These are phyloP conservation scores for Saururus chinensis DNA, from an alignment of 164 flowering plant genomes.

Conservation along the genomic window DNA sequence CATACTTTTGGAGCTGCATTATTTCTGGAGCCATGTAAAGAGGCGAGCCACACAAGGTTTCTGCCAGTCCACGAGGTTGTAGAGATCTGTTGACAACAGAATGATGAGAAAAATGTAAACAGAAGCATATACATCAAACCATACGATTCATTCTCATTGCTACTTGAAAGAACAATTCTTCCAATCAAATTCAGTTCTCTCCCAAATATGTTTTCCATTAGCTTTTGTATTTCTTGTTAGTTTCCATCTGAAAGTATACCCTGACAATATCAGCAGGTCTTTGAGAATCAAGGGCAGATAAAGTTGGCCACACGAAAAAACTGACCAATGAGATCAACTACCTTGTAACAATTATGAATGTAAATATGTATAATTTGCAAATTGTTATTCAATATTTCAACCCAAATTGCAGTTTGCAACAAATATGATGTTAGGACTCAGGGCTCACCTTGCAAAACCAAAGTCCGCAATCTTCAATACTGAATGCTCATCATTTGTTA, in stretches of 20 bases:
- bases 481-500: constrained; percentile 45
- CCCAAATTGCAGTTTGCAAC: neutral
- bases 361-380: neutral
- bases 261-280: too few species aligned
- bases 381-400: too few species aligned
- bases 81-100: constrained; percentile 54
- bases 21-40: constrained; percentile 99
- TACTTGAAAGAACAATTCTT: neutral
- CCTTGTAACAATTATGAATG: too few species aligned
- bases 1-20: constrained; percentile 96
- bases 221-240: too few species aligned
- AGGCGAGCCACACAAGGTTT: constrained; percentile 97
- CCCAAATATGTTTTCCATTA: neutral
- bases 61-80: constrained; percentile 90
- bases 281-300: too few species aligned
- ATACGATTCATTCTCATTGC: neutral
- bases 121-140: neutral
- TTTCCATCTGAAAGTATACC: too few species aligned
- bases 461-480: constrained; percentile 96
- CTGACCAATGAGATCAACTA: too few species aligned
- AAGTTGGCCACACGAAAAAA: too few species aligned
- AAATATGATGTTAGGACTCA: neutral
- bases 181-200: neutral
- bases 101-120: neutral
- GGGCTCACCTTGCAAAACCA: constrained; percentile 86